A percentile compares a stretch with the other conserved stretches of the same genome.
Evolutionary conservation across 2,329 filamentous ascomycete species (phyloP).

Genomic region (Davidsoniella australis): DNA sequence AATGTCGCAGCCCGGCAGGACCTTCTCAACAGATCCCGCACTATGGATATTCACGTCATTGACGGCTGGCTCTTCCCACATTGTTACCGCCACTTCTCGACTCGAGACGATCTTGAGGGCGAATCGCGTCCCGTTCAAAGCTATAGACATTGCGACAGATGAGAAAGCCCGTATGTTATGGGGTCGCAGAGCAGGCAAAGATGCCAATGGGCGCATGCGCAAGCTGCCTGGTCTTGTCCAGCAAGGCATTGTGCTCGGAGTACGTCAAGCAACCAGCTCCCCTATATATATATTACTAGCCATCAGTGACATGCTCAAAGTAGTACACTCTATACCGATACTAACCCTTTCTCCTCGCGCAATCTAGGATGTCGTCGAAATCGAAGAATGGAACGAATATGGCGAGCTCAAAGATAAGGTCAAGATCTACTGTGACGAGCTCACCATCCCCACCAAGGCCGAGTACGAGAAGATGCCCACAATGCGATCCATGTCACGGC

Average conservation of each 20-base stretch:
- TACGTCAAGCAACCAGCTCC: constrained; percentile 30
- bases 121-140: constrained; percentile 86
- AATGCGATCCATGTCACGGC: constrained; percentile 12
- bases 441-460: constrained; percentile 38
- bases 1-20: constrained; percentile 18
- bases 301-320: background rate
- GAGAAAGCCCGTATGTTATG: constrained; percentile 78
- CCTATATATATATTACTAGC: background rate
- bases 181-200: constrained; percentile 69
- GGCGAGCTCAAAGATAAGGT: constrained; percentile 84
- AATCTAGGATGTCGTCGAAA: constrained; percentile 67
- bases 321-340: background rate
- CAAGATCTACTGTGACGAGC: constrained; percentile 47
- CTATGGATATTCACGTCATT: constrained; percentile 95
- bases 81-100: constrained; percentile 86
- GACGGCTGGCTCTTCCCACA: constrained; percentile 87
- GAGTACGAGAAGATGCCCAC: constrained; percentile 21
- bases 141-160: constrained; percentile 79
- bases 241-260: constrained; percentile 68
- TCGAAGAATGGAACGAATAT: constrained; percentile 99
- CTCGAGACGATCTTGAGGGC: constrained; percentile 92
- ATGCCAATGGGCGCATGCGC: constrained; percentile 39
- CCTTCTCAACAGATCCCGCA: constrained; percentile 44
- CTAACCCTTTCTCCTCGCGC: background rate
- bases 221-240: constrained; percentile 84